Evolutionary conservation across 345 rosid species (phyloP), one percentile per base, ranked within the genome.

Genomic region (Dipteronia dyeriana): DNA sequence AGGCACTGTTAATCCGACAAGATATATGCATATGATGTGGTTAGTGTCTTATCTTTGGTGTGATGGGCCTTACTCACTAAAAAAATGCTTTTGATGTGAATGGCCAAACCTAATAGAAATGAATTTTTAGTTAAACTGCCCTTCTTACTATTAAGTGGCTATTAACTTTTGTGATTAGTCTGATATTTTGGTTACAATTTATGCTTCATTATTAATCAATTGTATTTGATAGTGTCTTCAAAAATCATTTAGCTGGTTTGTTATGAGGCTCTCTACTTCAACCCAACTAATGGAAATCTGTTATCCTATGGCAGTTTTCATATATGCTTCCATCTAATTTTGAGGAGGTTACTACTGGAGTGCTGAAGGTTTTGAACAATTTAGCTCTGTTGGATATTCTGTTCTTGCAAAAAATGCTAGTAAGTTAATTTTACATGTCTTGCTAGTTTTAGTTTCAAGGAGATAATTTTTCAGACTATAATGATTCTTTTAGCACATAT

Each of bases 321-420:
- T 81, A 86, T 77, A 77, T 82, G 51, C 92, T 91, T 84, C 93
- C 96, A 51, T 87, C 90, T 68, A 91, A 91, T 84, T 87, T 91
- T 76, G 94, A 91, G 80, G 94, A 90, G 85, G 92, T 88, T 65
- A 90, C 92, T 73, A 86, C 94, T 71, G 96, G 91, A 63, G 96
- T 90, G 69, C 85, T 91, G 83, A 91, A 87, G 83, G 86, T 90
- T 78, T 78, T 91, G 81, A 91, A 90, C 78, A 91, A 90, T 84
- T 85, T 91, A 89, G 96, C 94, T 60, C 85, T 83, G 68, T 38
- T 87, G 83, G 92, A 91, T 84, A 84, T 90, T 56, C 71, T 75
- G 19, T 90, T 80, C 73, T 77, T 91, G 81, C 93, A 90, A 82
- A 85, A 80, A 84, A 86, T 90, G 85, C 96, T 91, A 73, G 96